phyloP scores from a whole-genome alignment of 306 rosid species.

The Echinosophora koreensis region DNA sequence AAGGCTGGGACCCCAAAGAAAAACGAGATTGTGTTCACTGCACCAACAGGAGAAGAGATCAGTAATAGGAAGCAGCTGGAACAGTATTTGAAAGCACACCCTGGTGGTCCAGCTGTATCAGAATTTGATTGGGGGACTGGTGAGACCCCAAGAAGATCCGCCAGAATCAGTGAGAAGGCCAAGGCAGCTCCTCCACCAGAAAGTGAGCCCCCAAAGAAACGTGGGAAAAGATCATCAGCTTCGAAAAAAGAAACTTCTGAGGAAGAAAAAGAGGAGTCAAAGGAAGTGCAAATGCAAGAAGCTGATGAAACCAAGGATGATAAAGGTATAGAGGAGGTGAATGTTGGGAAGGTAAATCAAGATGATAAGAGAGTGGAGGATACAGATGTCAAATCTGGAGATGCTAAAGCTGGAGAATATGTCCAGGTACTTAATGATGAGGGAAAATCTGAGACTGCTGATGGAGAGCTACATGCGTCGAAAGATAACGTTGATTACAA shows the following conservation, averaged over 20 bases:
- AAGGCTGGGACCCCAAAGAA: constrained; percentile 90
- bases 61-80: constrained; percentile 78
- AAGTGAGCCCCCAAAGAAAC: constrained; percentile 73
- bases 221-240: constrained; percentile 66
- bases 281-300: constrained; percentile 59
- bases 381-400: constrained; percentile 50
- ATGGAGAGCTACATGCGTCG: constrained; percentile 47
- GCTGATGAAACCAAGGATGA: constrained; percentile 62
- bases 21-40: constrained; percentile 78
- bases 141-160: constrained; percentile 94
- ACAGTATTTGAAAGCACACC: constrained; percentile 88
- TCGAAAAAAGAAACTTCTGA: constrained; percentile 63
- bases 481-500: constrained; percentile 49
- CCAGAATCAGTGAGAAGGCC: constrained; percentile 88
- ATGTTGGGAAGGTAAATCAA: constrained; percentile 60
- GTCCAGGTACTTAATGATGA: constrained; percentile 55
- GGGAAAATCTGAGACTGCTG: constrained; percentile 55
- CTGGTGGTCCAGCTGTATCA: constrained; percentile 79
- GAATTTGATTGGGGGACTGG: constrained; percentile 99
- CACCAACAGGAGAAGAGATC: constrained; percentile 96
- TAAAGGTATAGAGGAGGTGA: constrained; percentile 56
- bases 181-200: constrained; percentile 64
- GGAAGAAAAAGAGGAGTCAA: constrained; percentile 59
- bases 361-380: constrained; percentile 54
- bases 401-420: constrained; percentile 48